Evolutionary conservation across 495 filamentous ascomycete species (phyloP).

Genomic region (Podospora tetraspora): DNA sequence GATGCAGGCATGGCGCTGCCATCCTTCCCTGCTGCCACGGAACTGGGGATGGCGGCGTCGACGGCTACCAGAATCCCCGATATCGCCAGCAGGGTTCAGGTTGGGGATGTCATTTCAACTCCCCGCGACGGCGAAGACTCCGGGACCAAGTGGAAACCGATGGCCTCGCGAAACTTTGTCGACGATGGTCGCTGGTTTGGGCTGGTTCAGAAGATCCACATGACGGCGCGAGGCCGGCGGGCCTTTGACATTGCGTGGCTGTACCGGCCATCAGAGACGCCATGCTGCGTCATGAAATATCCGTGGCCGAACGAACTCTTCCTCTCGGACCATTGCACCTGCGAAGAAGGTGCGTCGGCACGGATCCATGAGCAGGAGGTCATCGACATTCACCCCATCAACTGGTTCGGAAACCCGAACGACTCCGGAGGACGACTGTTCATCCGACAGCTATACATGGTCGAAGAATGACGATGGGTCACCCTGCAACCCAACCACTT

Average conservation of each 20-base stretch:
- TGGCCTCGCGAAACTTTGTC: slow-evolving; percentile 30
- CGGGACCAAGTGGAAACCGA: slow-evolving; percentile 53
- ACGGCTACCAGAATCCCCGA: not conserved
- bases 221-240: slow-evolving; percentile 27
- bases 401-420: slow-evolving; percentile 48
- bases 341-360: slow-evolving; percentile 36
- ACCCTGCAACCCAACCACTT: slow-evolving; percentile 48
- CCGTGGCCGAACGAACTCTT: slow-evolving; percentile 67
- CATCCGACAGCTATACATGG: slow-evolving; percentile 60
- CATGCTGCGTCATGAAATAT: slow-evolving; percentile 57
- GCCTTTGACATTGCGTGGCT: slow-evolving; percentile 64
- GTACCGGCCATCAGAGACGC: slow-evolving; percentile 63
- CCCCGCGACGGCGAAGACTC: slow-evolving; percentile 32
- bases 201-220: slow-evolving; percentile 54
- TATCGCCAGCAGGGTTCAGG: slow-evolving; percentile 19
- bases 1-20: not conserved
- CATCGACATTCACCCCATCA: slow-evolving; percentile 46
- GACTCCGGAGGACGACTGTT: slow-evolving; percentile 49
- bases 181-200: slow-evolving; percentile 56
- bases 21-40: not conserved
- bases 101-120: slow-evolving; percentile 41
- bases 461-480: slow-evolving; percentile 43
- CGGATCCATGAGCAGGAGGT: slow-evolving; percentile 49
- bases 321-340: slow-evolving; percentile 71
- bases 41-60: not conserved